Conservation (phyloP, 768 basidiomycete genomes). For the Tephrocybe sp. region DNA sequence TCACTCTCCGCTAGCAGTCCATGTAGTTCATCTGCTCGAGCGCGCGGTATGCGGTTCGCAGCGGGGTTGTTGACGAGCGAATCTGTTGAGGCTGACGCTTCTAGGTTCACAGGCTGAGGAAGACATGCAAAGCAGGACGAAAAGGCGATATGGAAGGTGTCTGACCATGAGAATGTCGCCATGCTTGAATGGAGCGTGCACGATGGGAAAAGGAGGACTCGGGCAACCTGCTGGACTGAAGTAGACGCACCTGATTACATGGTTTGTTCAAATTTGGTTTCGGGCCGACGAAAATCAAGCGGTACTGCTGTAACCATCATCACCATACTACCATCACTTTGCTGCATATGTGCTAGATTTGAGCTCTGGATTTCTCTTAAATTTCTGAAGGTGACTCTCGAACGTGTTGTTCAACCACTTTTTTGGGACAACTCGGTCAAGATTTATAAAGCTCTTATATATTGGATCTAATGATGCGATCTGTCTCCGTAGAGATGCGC, state of each 20-base stretch:
- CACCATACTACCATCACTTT: too few relatives aligned
- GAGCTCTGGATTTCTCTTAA: neutral
- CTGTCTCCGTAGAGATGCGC: neutral
- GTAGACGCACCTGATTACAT: neutral
- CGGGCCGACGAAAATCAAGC: neutral
- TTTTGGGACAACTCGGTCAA: too few relatives aligned
- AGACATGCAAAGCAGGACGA: slow-evolving; percentile 62
- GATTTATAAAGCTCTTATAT: too few relatives aligned
- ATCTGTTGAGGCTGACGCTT: slow-evolving; percentile 18
- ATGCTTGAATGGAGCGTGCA: slow-evolving; percentile 16
- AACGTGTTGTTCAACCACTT: neutral
- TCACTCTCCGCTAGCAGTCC: slow-evolving; percentile 39
- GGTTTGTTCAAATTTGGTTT: slow-evolving; percentile 8
- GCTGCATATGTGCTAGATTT: neutral
- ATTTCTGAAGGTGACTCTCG: neutral
- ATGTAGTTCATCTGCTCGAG: slow-evolving; percentile 35
- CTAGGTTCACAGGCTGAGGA: slow-evolving; percentile 20
- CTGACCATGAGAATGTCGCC: slow-evolving; percentile 56
- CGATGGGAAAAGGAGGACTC: neutral
- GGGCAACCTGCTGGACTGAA: neutral
- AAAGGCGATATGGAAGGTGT: slow-evolving; percentile 55
- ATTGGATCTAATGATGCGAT: neutral
- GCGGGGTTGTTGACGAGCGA: slow-evolving; percentile 25
- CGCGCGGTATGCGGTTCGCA: slow-evolving; percentile 32
- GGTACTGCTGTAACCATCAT: neutral